Percentiles rank a stretch among this genome's conserved stretches.
These are phyloP conservation scores for Yamadazyma trypodendri DNA, from an alignment of 1,139 yeast genomes.

Conservation along the genomic window DNA sequence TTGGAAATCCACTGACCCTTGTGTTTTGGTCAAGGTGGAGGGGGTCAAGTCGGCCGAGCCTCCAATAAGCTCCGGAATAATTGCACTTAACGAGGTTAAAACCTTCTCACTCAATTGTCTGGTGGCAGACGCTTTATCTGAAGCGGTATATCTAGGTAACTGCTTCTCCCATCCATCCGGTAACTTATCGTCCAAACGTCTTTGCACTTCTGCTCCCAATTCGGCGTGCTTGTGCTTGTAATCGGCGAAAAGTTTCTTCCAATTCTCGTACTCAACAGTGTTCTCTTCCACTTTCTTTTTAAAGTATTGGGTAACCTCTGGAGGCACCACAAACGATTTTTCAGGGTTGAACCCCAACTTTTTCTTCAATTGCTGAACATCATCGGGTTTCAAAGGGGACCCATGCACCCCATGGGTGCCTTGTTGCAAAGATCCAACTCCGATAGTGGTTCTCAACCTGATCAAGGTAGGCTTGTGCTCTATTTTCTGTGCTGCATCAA, in stretches of 20 bases:
- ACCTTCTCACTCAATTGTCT: constrained; percentile 90
- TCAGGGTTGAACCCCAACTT: constrained; percentile 86
- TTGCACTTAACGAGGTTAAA: constrained; percentile 59
- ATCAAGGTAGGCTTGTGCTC: constrained; percentile 82
- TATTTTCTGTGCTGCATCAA: constrained; percentile 62
- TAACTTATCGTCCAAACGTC: constrained; percentile 26
- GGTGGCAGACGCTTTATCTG: constrained; percentile 82
- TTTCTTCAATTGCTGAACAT: constrained; percentile 79
- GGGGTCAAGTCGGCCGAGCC: constrained; percentile 99
- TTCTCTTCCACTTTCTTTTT: constrained; percentile 52
- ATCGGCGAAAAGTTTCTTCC: constrained; percentile 63
- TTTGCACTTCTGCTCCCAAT: constrained; percentile 45
- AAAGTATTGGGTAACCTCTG: constrained; percentile 75
- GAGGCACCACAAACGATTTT: constrained; percentile 72
- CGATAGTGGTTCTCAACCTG: constrained; percentile 86
- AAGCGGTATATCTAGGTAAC: constrained; percentile 75
- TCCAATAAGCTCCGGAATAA: constrained; percentile 85
- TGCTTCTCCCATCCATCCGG: constrained; percentile 79
- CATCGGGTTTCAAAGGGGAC: constrained; percentile 91
- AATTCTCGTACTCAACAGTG: constrained; percentile 62
- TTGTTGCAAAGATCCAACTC: constrained; percentile 80
- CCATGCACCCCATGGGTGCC: constrained; percentile 97
- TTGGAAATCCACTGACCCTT: constrained; percentile 87
- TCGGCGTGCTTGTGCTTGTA: constrained; percentile 73
- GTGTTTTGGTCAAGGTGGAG: constrained; percentile 90